A percentile compares a stretch with the other conserved stretches of the same genome.
Evolutionary conservation across 768 basidiomycete genomes (phyloP).

Genomic region (Tulasnella sp.): DNA sequence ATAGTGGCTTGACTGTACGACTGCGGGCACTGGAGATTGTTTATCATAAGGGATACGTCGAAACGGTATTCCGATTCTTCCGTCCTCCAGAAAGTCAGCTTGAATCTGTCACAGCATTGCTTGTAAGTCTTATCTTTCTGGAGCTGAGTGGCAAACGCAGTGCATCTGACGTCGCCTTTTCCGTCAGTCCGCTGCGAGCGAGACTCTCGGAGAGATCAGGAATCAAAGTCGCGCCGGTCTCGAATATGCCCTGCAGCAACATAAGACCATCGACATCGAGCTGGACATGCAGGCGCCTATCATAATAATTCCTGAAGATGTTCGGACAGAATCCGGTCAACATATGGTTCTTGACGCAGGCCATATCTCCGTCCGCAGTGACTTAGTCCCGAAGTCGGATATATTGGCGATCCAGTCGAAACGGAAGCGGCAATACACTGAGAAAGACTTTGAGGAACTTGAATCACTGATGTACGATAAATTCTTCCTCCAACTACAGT

Average conservation of each 20-base stretch:
- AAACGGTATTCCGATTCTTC: constrained; percentile 87
- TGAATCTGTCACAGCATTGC: constrained; percentile 88
- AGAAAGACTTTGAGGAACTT: constrained; percentile 79
- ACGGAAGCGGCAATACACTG: constrained; percentile 75
- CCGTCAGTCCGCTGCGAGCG: constrained; percentile 76
- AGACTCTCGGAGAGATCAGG: constrained; percentile 87
- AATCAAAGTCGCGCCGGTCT: constrained; percentile 92
- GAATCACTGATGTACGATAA: constrained; percentile 97
- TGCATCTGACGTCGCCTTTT: not conserved
- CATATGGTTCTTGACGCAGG: constrained; percentile 94
- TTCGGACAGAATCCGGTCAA: constrained; percentile 70
- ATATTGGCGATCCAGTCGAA: constrained; percentile 76
- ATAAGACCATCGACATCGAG: constrained; percentile 95
- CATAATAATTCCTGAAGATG: constrained; percentile 92
- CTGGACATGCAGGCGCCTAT: constrained; percentile 96
- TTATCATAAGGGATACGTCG: constrained; percentile 90
- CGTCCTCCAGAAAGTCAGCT: constrained; percentile 91
- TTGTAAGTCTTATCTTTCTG: constrained; percentile 49
- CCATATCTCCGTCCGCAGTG: constrained; percentile 89
- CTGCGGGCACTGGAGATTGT: constrained; percentile 97
- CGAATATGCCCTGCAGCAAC: constrained; percentile 86
- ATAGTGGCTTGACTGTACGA: constrained; percentile 80
- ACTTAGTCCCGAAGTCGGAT: constrained; percentile 79
- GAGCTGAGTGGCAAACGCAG: not conserved
- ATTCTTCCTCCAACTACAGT: constrained; percentile 71